Evolutionary conservation across 768 basidiomycete genomes (phyloP).

Genomic region (Mycena capillaripes): DNA sequence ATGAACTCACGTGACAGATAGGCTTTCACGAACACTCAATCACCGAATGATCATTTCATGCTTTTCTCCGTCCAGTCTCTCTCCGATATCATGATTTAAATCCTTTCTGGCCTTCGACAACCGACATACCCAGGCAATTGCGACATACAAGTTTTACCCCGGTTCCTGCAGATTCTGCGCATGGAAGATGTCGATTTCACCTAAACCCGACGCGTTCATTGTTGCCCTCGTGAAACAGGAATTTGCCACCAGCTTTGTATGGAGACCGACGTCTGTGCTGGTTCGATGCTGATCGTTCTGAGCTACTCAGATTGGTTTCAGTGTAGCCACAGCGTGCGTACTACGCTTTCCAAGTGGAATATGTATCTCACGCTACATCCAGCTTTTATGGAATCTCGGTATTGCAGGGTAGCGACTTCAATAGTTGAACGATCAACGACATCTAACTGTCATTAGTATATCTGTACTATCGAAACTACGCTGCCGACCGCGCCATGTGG

Average conservation of each 20-base stretch:
- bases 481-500: conserved; percentile 2
- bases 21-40: no score
- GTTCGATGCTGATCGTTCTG: not conserved
- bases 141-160: not conserved
- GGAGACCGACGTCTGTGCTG: not conserved
- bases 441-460: conserved; percentile 8
- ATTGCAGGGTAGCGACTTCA: conserved; percentile 1
- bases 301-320: conserved; percentile 16
- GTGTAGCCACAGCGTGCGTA: conserved; percentile 11
- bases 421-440: not conserved
- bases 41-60: no score
- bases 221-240: not conserved
- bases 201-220: not conserved
- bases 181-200: not conserved
- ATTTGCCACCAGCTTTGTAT: conserved; percentile 19
- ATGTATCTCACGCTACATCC: not conserved
- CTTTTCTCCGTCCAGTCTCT: no score
- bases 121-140: no score
- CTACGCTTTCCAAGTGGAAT: not conserved
- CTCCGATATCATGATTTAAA: not conserved
- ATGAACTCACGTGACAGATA: no score
- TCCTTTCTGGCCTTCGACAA: no score
- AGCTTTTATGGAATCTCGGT: conserved; percentile 16
- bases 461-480: conserved; percentile 12
- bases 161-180: not conserved